Evolutionary conservation across 805 yeast species (phyloP), one percentile per base, ranked within the genome.

Genomic region (Yamadazyma paraphyllophila): DNA sequence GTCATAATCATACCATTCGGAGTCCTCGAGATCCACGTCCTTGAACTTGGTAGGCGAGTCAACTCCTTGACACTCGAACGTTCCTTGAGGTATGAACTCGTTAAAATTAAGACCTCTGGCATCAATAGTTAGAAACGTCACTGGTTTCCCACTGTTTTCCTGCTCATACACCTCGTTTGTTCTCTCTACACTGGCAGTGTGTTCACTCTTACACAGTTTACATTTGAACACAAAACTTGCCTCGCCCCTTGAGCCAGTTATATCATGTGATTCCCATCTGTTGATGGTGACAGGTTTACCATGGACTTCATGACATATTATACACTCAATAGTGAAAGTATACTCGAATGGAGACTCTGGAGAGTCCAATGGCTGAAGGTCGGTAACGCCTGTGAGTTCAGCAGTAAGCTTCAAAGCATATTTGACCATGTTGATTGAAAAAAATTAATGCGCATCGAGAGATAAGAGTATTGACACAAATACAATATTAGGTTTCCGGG

Each of bases 1-100:
- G 62, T 94, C 98, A 60, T 91, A 94, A 57, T 94, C 99, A 60
- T 83, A 94, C 91, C 96, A 91, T 60, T 94, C 98, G 43, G 80
- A 82, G 20, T 88, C 96, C 31, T 73, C 77, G 25, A 90, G 68
- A 45, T 85, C 94, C 20, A 89, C 77, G 25, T 85, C 88, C 5
- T 59, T 58, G 57, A 86, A 88, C 43, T 60, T 63, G 8, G 85
- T 71, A 10, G 67, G 63, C 2, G 78, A 61, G 11, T 78, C 82
- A 5, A 66, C 71, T 10, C 87, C 86, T 34, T 59, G 66, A 45
- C 85, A 82, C 26, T 60, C 55, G 60, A 85, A 85, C 36, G 61
- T 63, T 0, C 92, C 94, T 30, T 74, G 77, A 2, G 96, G 87
- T 13, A 80, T 62, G 53, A 89, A 90, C 45, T 80, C 80, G 8